Evolutionary conservation across 441 rosid genomes (phyloP), one percentile per base, ranked within the genome.

Genomic region (Mallotus japonicus): DNA sequence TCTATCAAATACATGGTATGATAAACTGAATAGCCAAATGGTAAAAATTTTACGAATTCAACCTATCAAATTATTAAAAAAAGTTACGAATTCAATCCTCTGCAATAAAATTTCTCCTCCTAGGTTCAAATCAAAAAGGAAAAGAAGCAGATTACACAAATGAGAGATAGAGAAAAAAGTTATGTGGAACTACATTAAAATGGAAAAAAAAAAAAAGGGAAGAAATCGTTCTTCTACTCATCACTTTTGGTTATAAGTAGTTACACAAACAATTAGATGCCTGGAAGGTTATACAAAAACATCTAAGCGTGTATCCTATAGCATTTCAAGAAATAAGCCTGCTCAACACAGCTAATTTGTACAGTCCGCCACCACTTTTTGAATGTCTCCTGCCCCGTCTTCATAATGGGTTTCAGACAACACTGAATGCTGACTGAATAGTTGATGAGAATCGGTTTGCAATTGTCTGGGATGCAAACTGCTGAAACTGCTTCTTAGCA

Each of bases 401-500:
- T 67, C 69, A 20, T 1, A 13, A 17, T n/a, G 13, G 63, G 73
- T 24, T 66, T 90, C 83, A 95, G 62, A 95, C 95, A 51, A 88
- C 90, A 40, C 89, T 93, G 84, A 95, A 93, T 58, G 99, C 99
- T 15, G 96, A 85, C 73, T 90, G 99, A 81, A 95, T 68, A 8
- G 97, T 90, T 61, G 99, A 95, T 15, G 95, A 82, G 79, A 95
- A 80, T 73, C 86, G 86, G 51, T 87, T 81, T 44, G 97, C 94
- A 5, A 95, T 89, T 61, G 99, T 92, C 85, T 93, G 97, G 20
- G 96, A 64, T 50, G 99, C 99, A 79, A 93, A 95, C 81, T 89
- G 92, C 71, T 95, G 98, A 77, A 95, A 67, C 80, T 95, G 98
- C 90, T 93, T 93, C 97, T 92, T 95, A 24, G 98, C 99, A 86